Evolutionary conservation across 768 basidiomycete genomes (phyloP), one percentile per base, ranked within the genome.

Genomic region (Pleurotus salmoneostramineus): DNA sequence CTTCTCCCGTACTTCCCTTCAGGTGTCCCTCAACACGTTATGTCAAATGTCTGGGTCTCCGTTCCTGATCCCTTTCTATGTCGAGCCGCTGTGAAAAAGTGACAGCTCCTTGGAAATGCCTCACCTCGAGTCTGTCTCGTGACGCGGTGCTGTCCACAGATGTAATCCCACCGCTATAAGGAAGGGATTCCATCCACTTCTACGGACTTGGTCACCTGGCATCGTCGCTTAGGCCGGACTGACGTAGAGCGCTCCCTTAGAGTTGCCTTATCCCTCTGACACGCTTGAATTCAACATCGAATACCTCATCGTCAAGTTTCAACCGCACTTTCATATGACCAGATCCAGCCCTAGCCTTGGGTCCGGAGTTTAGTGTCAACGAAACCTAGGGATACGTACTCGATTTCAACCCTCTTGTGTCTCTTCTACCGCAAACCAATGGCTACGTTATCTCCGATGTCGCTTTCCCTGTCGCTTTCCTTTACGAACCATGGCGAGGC

Each of bases 371-470:
- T 32, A 52, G 34, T 33, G 4, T 34, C 50, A 36, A 35, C 15
- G 14, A 52, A 15, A 27, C 14, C n/a, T 32, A 50, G 48, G 31
- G 31, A 15, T 50, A 50, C 34, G 49, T 27, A 27, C 21, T 27
- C 21, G 21, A 27, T 27, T 27, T 21, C 31, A 50, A 50, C 49
- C 34, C 32, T 32, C 6, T 11, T 11, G 15, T 43, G 42, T 43
- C 21, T 27, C 21, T 27, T 27, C 21, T 27, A 27, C 21, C 21
- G 21, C 21, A 27, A 27, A 12, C 40, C 15, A 40, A 8, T 55
- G 37, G 52, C 40, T 55, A 35, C 37, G 40, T 37, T 55, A 55
- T 55, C 52, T 55, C 52, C 52, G 52, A 40, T 35, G 36, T 32
- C 50, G 50, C 32, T 27, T 55, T 55, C 21, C 21, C 21, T 27